These are phyloP conservation scores for Crithidia acanthocephali DNA, from an alignment of 208 protist genomes.

Conservation along the genomic window DNA sequence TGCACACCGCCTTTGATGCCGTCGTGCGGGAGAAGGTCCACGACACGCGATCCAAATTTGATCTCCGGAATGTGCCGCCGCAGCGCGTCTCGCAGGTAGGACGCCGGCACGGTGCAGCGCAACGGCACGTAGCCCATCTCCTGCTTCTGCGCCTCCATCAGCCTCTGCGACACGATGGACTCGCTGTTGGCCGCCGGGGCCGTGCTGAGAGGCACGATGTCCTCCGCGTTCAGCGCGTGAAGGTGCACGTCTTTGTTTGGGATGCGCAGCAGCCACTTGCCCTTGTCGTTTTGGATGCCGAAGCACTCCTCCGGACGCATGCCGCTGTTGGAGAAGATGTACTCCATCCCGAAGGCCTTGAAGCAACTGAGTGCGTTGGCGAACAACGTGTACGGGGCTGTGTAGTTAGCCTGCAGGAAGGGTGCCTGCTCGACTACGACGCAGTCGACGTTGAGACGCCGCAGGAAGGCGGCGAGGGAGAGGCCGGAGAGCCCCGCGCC, in stretches of 20 bases:
- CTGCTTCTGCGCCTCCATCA: constrained; percentile 60
- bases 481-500: constrained; percentile 86
- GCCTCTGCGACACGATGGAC: constrained; percentile 79
- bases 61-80: constrained; percentile 74
- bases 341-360: constrained; percentile 84
- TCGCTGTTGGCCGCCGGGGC: constrained; percentile 81
- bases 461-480: constrained; percentile 78
- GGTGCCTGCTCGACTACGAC: constrained; percentile 87
- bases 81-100: constrained; percentile 60
- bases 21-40: constrained; percentile 83
- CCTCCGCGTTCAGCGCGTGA: constrained; percentile 53
- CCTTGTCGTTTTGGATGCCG: constrained; percentile 61
- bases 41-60: constrained; percentile 67
- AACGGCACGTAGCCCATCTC: constrained; percentile 81
- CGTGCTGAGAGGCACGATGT: constrained; percentile 79
- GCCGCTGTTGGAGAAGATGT: constrained; percentile 50
- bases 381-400: constrained; percentile 72
- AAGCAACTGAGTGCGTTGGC: constrained; percentile 91
- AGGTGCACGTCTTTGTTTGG: constrained; percentile 68
- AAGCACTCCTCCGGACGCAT: constrained; percentile 66
- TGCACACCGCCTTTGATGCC: constrained; percentile 87
- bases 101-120: constrained; percentile 65
- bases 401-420: constrained; percentile 67
- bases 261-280: constrained; percentile 67
- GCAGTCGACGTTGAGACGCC: constrained; percentile 83